Conservation (phyloP, 2,329 filamentous ascomycete species). For the Xylariaceae sp. region DNA sequence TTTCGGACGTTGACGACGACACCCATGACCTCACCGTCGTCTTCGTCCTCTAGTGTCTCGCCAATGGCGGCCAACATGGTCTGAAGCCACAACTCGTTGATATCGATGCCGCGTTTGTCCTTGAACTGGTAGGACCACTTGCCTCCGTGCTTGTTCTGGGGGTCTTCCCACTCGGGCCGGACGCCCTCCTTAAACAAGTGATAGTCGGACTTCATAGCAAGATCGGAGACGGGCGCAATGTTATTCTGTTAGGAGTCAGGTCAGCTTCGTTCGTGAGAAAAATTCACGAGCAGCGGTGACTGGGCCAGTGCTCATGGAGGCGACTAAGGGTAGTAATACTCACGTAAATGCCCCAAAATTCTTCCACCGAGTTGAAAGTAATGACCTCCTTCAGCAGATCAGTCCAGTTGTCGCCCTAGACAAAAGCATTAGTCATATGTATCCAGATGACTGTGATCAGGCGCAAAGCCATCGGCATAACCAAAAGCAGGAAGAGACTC, state of each 20-base stretch:
- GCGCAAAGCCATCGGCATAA: not conserved
- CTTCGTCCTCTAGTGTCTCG: conserved; percentile 92
- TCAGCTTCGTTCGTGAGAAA: not conserved
- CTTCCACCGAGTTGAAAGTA: conserved; percentile 96
- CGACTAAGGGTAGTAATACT: conserved; percentile 34
- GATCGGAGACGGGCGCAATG: conserved; percentile 90
- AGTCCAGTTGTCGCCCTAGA: conserved; percentile 94
- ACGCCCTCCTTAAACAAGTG: conserved; percentile 98
- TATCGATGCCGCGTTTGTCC: conserved; percentile 85
- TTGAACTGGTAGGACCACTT: conserved; percentile 99
- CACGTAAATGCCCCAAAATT: conserved; percentile 99
- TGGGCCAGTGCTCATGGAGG: not conserved
- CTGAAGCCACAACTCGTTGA: conserved; percentile 94
- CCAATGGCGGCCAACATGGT: conserved; percentile 95
- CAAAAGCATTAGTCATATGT: not conserved
- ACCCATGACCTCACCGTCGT: conserved; percentile 96
- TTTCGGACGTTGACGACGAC: conserved; percentile 99
- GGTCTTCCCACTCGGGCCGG: conserved; percentile 96
- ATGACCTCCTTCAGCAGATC: conserved; percentile 98
- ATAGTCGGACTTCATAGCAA: conserved; percentile 97
- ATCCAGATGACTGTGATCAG: not conserved
- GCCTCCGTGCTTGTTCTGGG: conserved; percentile 97
- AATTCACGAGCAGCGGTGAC: not conserved
- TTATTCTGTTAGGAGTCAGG: conserved; percentile 68
- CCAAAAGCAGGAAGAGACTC: conserved; percentile 25